These are phyloP conservation scores for Tolypocladium ovalisporum DNA, from an alignment of 2,329 filamentous ascomycete species.

Conservation along the genomic window DNA sequence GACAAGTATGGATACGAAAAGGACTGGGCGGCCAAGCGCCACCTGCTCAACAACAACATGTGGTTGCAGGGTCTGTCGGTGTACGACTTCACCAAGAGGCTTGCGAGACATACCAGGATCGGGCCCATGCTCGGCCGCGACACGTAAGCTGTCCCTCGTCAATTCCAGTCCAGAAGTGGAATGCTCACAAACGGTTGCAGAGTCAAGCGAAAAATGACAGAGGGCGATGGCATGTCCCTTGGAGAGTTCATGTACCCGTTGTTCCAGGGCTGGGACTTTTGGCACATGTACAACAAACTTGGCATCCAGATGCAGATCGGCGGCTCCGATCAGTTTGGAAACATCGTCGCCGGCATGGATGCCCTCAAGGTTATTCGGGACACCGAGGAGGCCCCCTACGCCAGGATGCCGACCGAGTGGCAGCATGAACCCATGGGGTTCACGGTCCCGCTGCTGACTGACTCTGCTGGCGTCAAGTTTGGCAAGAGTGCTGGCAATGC, in stretches of 20 bases:
- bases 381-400: conserved; percentile 34
- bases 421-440: conserved; percentile 64
- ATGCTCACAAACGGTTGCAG: conserved; percentile 17
- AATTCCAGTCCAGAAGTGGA: neutral
- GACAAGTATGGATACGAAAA: conserved; percentile 52
- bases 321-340: conserved; percentile 91
- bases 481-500: conserved; percentile 93
- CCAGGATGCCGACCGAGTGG: conserved; percentile 27
- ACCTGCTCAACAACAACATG: conserved; percentile 67
- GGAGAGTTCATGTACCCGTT: conserved; percentile 90
- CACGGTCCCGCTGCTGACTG: conserved; percentile 82
- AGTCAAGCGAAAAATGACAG: conserved; percentile 73
- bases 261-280: conserved; percentile 95
- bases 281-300: conserved; percentile 61
- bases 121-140: conserved; percentile 84
- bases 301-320: conserved; percentile 80
- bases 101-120: conserved; percentile 66
- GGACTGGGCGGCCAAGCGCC: conserved; percentile 55
- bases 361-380: conserved; percentile 65
- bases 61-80: conserved; percentile 70
- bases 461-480: conserved; percentile 77
- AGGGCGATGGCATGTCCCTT: conserved; percentile 85
- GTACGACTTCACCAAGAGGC: conserved; percentile 61
- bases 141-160: conserved; percentile 48
- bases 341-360: conserved; percentile 85